phyloP scores from a whole-genome alignment of 2,329 filamentous ascomycete species.

The Parasarocladium wereldwijsianum region DNA sequence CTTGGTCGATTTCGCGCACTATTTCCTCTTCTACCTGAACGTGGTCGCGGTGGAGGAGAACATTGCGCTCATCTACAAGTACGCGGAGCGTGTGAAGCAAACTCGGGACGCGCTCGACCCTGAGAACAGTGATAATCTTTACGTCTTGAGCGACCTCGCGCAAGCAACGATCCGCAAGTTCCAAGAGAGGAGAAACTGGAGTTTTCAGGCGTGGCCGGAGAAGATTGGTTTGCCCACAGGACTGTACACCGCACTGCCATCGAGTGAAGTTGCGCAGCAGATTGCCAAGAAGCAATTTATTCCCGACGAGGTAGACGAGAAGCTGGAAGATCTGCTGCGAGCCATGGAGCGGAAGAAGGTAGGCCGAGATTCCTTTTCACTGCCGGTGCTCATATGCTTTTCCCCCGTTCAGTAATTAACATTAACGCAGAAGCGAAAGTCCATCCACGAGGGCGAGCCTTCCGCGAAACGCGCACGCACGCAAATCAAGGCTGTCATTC shows the following conservation, averaged over 20 bases:
- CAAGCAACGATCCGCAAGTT: constrained; percentile 72
- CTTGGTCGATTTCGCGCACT: constrained; percentile 69
- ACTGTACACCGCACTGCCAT: constrained; percentile 61
- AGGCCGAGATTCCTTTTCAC: constrained; percentile 6
- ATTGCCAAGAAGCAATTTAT: constrained; percentile 80
- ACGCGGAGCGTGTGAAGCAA: constrained; percentile 86
- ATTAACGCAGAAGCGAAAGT: constrained; percentile 38
- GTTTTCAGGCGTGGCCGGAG: constrained; percentile 66
- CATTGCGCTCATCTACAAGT: constrained; percentile 75
- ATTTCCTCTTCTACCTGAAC: constrained; percentile 78
- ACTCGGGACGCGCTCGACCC: constrained; percentile 65
- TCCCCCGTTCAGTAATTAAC: too few relatives aligned
- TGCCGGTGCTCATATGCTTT: too few relatives aligned
- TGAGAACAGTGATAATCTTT: constrained; percentile 57
- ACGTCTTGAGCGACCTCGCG: constrained; percentile 76
- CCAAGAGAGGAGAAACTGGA: constrained; percentile 76
- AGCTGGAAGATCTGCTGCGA: constrained; percentile 53
- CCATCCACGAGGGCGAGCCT: constrained; percentile 33
- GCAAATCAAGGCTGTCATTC: constrained; percentile 21
- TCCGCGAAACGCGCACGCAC: constrained; percentile 22
- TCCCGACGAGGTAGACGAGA: constrained; percentile 60
- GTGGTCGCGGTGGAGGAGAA: constrained; percentile 77
- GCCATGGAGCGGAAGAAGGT: constrained; percentile 61
- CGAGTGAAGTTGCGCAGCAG: constrained; percentile 64
- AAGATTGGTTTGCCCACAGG: constrained; percentile 71